These are phyloP conservation scores for Botryotinia convoluta DNA, from an alignment of 2,329 filamentous ascomycete genomes.

Conservation along the genomic window DNA sequence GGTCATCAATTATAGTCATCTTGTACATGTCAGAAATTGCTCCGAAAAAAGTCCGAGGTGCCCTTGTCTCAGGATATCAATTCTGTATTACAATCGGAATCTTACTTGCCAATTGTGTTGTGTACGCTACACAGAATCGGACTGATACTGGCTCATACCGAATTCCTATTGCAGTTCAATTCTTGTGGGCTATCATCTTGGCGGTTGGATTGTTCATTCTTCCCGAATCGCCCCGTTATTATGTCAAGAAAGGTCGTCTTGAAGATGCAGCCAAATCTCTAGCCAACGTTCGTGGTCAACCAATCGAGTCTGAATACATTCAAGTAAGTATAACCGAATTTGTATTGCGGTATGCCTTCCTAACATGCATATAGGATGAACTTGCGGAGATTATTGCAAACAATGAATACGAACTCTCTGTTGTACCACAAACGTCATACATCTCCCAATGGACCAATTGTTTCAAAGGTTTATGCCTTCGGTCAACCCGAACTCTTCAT, in stretches of 20 bases:
- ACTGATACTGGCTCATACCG: conserved; percentile 68
- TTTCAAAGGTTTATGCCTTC: conserved; percentile 61
- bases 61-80: conserved; percentile 76
- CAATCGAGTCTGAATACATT: conserved; percentile 69
- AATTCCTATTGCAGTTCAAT: conserved; percentile 78
- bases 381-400: conserved; percentile 85
- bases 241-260: conserved; percentile 72
- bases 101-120: conserved; percentile 69
- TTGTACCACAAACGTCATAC: conserved; percentile 65
- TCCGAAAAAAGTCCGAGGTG: conserved; percentile 72
- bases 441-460: conserved; percentile 66
- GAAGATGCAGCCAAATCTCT: conserved; percentile 63
- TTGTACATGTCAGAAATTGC: conserved; percentile 67
- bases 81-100: conserved; percentile 81
- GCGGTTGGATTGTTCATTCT: conserved; percentile 69
- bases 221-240: conserved; percentile 83
- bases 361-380: conserved; percentile 48
- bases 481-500: conserved; percentile 68
- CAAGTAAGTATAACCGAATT: conserved; percentile 42
- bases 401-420: conserved; percentile 75
- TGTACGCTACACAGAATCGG: conserved; percentile 66
- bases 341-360: no score
- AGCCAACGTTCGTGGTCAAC: conserved; percentile 70
- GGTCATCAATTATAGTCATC: conserved; percentile 57
- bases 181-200: conserved; percentile 76